Conservation (phyloP, 345 rosid species). For the Syzygium aromaticum region DNA sequence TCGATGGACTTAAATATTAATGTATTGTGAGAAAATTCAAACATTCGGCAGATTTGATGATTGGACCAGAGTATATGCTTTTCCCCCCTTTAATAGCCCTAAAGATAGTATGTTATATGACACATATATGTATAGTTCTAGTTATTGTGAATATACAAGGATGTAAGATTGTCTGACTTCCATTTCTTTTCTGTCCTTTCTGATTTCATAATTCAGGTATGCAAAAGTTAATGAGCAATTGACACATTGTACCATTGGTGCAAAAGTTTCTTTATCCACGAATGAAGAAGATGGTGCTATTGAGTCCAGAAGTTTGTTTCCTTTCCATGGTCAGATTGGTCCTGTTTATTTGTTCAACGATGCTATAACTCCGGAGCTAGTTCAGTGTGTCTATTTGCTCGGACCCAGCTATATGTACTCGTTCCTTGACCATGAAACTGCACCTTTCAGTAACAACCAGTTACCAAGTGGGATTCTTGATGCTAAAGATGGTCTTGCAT, state of each 20-base stretch:
- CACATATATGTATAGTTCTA: not conserved
- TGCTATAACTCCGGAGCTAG: conserved; percentile 77
- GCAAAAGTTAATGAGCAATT: conserved; percentile 75
- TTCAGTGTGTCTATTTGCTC: conserved; percentile 61
- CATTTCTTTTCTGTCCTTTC: conserved; percentile 6
- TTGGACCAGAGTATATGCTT: not conserved
- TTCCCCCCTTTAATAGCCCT: not conserved
- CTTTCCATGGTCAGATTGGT: conserved; percentile 91
- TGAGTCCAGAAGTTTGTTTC: conserved; percentile 41
- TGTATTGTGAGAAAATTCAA: not conserved
- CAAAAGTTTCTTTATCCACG: conserved; percentile 41
- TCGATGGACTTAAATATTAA: not conserved
- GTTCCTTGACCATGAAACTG: conserved; percentile 73
- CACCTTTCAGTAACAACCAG: conserved; percentile 41
- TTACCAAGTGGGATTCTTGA: conserved; percentile 77
- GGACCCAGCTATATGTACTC: conserved; percentile 99
- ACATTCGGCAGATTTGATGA: not conserved
- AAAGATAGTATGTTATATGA: not conserved
- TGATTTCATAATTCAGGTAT: conserved; percentile 50
- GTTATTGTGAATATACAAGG: not conserved
- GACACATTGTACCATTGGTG: conserved; percentile 72
- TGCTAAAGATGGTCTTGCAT: conserved; percentile 86
- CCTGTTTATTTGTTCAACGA: conserved; percentile 83
- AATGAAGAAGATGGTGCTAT: conserved; percentile 44
- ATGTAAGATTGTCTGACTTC: not conserved